Base-by-base conservation (phyloP, 2,329 filamentous ascomycete genomes). In the Knufia fluminis region DNA sequence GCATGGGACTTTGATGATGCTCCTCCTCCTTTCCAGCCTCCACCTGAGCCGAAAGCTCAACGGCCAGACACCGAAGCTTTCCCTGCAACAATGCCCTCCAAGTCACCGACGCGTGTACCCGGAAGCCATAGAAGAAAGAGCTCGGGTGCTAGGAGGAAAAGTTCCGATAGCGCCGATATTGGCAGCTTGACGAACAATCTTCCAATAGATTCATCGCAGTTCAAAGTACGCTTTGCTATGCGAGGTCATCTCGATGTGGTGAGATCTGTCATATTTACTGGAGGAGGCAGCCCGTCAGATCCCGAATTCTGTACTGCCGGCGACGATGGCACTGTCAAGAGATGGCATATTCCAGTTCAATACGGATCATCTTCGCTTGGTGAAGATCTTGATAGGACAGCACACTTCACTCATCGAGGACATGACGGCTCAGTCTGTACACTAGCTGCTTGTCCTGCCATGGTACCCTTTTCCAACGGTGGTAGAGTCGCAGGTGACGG, bases 271-370 rank as follows among this genome's bases (percentile, higher is more conserved):
- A 94, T 96, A 55, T 98, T 98, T 68, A 97, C 90, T 1, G 92
- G 92, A 20, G 92, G 92, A 36, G 92, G 92, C 53, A 96, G 89
- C 61, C 90, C 90, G 2, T 88, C 87, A 2, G 92, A 98, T 64
- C 92, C 92, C 1, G 92, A 98, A 66, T 91, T 98, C 48, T 97
- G 91, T 68, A 98, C 91, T 2, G 88, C 86, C 44, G 88, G 91
- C 49, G 92, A 98, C 61, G 92, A 98, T 64, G 91, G 91, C 50
- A 85, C 91, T 60, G 86, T 98, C 65, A 98, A 98, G 68, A 81
- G 92, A 46, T 98, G 94, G 83, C 90, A 94, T 60, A 89, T 98
- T 52, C 92, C 92, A 8, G 79, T 80, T 16, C 83, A 86, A 36
- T 77, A 76, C 66, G 73, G 58, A 60, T 70, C 63, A 64, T 79